Percentiles rank a stretch among this genome's conserved stretches.
These are phyloP conservation scores for Dillenia suffruticosa DNA, from an alignment of 164 flowering plant genomes.

Conservation along the genomic window DNA sequence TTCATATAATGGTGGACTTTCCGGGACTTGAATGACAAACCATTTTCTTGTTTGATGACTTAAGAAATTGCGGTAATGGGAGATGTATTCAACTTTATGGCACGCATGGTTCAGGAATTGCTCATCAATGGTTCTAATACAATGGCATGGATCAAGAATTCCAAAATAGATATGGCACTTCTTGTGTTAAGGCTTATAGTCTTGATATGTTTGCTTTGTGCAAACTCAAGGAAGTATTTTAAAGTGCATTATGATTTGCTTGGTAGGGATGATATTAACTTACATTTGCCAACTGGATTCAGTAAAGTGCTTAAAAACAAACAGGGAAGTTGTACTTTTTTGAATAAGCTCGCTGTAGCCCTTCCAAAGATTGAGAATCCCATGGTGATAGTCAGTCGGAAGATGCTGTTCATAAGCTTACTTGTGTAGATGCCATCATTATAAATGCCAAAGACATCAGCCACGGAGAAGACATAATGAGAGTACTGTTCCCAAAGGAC, in stretches of 20 bases:
- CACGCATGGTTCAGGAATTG: slow-evolving; percentile 6
- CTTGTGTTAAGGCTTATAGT: slow-evolving; percentile 44
- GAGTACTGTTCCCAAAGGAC: slow-evolving; percentile 34
- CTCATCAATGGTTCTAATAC: slow-evolving; percentile 21
- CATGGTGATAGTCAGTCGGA: slow-evolving; percentile 36
- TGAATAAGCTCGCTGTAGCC: slow-evolving; percentile 36
- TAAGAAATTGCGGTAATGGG: too few species aligned
- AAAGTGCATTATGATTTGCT: slow-evolving; percentile 17
- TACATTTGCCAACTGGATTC: slow-evolving; percentile 41
- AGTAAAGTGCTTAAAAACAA: slow-evolving; percentile 10
- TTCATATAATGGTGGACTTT: slow-evolving; percentile 39
- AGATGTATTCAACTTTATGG: slow-evolving; percentile 16
- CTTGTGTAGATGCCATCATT: slow-evolving; percentile 22
- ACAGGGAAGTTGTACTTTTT: background rate
- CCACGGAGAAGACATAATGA: slow-evolving; percentile 34
- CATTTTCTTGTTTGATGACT: background rate
- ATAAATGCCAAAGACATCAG: slow-evolving; percentile 24
- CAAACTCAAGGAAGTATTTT: slow-evolving; percentile 26
- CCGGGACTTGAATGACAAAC: slow-evolving; percentile 14
- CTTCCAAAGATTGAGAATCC: slow-evolving; percentile 51
- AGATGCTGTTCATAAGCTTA: background rate
- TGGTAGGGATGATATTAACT: slow-evolving; percentile 13
- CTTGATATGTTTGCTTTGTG: slow-evolving; percentile 27
- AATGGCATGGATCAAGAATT: slow-evolving; percentile 35
- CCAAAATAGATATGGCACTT: slow-evolving; percentile 14